Base-by-base conservation (phyloP, 2,329 filamentous ascomycete species). In the Chaetomium globosum region DNA sequence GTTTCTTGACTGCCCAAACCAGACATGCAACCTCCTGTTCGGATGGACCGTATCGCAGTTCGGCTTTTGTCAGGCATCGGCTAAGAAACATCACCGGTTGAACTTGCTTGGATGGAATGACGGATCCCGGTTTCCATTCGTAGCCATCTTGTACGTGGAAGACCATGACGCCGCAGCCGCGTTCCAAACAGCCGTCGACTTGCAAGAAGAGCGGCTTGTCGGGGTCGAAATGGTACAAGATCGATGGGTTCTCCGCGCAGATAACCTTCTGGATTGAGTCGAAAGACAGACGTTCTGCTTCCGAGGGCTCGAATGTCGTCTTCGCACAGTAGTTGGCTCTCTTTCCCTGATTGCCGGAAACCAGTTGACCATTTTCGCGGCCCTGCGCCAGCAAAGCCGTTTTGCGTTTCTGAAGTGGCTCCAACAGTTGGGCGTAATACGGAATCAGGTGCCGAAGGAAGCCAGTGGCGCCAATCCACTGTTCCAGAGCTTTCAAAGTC, bases 361-460 rank as follows among this genome's bases (percentile, higher is more conserved):
- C 26, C 3, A 53, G 2, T 1, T 53, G 19, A 30, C 52, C 30
- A 2, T 21, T 10, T 23, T 57, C 30, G 3, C 21, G 21, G 2
- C 55, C 55, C 28, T 57, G 4, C 1, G 13, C 36, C 13, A 57
- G 23, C 13, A 57, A 19, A 9, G 21, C 21, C 3, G 19, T 10
- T 26, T 39, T 60, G 5, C 48, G 8, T 2, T n/a, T 7, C 12
- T 61, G 6, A 1, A 48, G 16, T 7, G 33, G 26, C 36, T 55
- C 33, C 2, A 49, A 2, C 2, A 59, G 16, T 28, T 59, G 2
- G 2, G 39, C 6, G 26, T 49, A 59, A 12, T 59, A 59, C 1
- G 26, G 56, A 49, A 59, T 59, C 1, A 59, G 26, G 16, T 51
- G 26, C 26, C 57, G 43, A n/a, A n/a, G n/a, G n/a, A n/a, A n/a